Percentiles rank a stretch among this genome's conserved stretches.
Conservation (phyloP, 495 filamentous ascomycete species). For the Cairneyella variabilis region DNA sequence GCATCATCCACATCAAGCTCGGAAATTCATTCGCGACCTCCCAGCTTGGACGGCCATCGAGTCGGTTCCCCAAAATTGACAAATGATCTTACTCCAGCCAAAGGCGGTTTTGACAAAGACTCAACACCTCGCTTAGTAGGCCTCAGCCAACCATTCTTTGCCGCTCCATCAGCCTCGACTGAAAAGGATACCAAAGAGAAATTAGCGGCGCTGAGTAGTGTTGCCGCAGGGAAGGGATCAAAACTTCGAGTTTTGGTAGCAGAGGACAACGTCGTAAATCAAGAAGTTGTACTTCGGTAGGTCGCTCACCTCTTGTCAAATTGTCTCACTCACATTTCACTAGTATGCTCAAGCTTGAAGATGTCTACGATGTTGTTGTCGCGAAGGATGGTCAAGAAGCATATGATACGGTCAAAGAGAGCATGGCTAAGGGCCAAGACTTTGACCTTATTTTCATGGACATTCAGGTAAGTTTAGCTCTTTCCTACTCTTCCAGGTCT, state of each 20-base stretch:
- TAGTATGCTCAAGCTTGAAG: slow-evolving; percentile 51
- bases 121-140: slow-evolving; percentile 61
- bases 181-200: slow-evolving; percentile 30
- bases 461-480: slow-evolving; percentile 42
- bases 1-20: slow-evolving; percentile 41
- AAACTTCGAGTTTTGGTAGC: slow-evolving; percentile 85
- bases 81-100: no score
- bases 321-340: slow-evolving; percentile 22
- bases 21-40: slow-evolving; percentile 12
- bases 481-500: slow-evolving; percentile 5
- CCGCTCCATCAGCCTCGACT: slow-evolving; percentile 30
- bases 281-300: slow-evolving; percentile 77
- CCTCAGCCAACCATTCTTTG: slow-evolving; percentile 79
- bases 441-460: slow-evolving; percentile 95
- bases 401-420: slow-evolving; percentile 75
- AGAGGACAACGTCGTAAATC: slow-evolving; percentile 93
- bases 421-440: slow-evolving; percentile 64
- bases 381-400: slow-evolving; percentile 90
- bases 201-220: slow-evolving; percentile 48
- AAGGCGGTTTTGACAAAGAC: slow-evolving; percentile 21
- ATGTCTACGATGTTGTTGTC: slow-evolving; percentile 59
- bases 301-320: slow-evolving; percentile 11
- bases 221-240: slow-evolving; percentile 40
- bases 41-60: slow-evolving; percentile 12
- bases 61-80: no score